Evolutionary conservation across 75 land plant genomes (phyloP).

Genomic region (Cryptomeria japonica): DNA sequence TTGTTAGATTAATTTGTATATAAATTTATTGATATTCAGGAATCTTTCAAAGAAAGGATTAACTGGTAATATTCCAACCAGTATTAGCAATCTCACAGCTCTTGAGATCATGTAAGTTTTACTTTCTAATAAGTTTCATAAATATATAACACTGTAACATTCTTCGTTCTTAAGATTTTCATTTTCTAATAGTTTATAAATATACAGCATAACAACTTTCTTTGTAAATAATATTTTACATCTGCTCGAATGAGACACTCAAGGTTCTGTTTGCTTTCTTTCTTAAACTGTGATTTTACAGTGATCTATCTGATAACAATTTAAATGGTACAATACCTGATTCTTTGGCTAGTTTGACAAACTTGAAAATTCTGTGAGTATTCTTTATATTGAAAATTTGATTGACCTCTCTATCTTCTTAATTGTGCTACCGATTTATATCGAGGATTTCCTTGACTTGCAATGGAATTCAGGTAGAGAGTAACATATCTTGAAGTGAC

Average conservation of each 20-base stretch:
- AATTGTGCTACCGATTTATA: no score
- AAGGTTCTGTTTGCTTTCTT: neutral
- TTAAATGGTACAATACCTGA: slow-evolving; percentile 29
- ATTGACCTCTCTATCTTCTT: no score
- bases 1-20: neutral
- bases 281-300: neutral
- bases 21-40: neutral
- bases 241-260: no score
- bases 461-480: neutral
- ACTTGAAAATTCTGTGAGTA: slow-evolving; percentile 13
- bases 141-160: neutral
- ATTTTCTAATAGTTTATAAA: no score
- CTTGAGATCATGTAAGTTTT: neutral
- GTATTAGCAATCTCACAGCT: neutral
- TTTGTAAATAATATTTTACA: no score
- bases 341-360: slow-evolving; percentile 11
- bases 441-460: no score
- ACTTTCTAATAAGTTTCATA: neutral
- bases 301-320: slow-evolving; percentile 36
- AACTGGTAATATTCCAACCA: neutral
- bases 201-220: no score
- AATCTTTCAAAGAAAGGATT: neutral
- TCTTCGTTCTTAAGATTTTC: no score
- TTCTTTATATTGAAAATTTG: neutral
- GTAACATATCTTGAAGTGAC: neutral